A percentile compares a stretch with the other conserved stretches of the same genome.
Conservation (phyloP, 208 protist genomes). For the Crithidia acanthocephali region DNA sequence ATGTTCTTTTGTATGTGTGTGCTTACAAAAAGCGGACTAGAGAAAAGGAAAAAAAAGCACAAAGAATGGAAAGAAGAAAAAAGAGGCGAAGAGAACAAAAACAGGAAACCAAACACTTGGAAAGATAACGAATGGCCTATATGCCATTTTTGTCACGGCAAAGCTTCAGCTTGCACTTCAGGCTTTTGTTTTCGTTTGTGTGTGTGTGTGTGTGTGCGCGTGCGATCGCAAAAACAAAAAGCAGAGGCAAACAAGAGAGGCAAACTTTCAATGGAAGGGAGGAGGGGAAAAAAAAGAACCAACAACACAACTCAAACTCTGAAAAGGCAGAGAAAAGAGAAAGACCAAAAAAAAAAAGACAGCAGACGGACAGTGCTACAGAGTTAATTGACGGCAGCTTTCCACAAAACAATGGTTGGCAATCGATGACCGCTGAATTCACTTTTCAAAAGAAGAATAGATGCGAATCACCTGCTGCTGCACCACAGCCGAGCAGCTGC, state of each 20-base stretch:
- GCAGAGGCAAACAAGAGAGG: conserved; percentile 8
- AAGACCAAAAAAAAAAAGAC: not conserved
- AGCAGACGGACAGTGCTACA: too few relatives aligned
- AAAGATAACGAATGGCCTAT: not conserved
- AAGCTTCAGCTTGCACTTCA: too few relatives aligned
- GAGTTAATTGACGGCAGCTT: too few relatives aligned
- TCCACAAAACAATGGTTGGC: too few relatives aligned
- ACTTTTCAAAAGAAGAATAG: too few relatives aligned
- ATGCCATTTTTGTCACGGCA: too few relatives aligned
- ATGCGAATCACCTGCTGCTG: too few relatives aligned
- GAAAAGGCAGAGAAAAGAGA: not conserved
- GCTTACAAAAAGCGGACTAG: too few relatives aligned
- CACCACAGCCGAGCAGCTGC: too few relatives aligned
- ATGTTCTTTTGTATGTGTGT: too few relatives aligned
- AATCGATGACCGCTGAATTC: too few relatives aligned
- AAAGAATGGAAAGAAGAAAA: not conserved
- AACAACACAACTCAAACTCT: conserved; percentile 1
- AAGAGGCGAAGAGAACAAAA: not conserved
- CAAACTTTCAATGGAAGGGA: not conserved
- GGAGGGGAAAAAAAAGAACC: not conserved
- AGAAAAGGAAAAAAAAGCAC: not conserved
- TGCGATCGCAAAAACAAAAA: not conserved
- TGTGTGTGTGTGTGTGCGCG: not conserved
- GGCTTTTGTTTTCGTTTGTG: not conserved
- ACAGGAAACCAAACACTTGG: not conserved